Conservation (phyloP, 1,284 basidiomycete genomes). For the Fomitopsis schrenkii region DNA sequence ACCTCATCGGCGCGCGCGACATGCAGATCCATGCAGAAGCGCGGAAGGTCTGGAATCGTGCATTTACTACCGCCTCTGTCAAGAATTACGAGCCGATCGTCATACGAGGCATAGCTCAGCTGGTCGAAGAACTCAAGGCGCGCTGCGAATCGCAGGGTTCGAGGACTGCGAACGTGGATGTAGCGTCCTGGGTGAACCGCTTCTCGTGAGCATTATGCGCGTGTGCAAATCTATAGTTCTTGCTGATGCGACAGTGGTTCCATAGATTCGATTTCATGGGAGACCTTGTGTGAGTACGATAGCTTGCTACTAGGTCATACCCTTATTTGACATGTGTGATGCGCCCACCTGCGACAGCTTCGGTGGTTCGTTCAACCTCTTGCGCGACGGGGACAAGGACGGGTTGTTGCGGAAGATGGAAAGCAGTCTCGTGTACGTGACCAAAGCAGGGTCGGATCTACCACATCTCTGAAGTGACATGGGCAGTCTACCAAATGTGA, state of each 20-base stretch:
- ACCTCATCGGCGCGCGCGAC: slow-evolving; percentile 22
- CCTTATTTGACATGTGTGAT: too few relatives aligned
- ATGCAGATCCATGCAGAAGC: slow-evolving; percentile 38
- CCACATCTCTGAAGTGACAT: slow-evolving; percentile 39
- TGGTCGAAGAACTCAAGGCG: slow-evolving; percentile 32
- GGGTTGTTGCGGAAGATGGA: slow-evolving; percentile 14
- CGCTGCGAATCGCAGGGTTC: neutral
- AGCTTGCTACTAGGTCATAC: neutral
- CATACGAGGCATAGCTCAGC: slow-evolving; percentile 31
- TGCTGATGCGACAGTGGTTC: neutral
- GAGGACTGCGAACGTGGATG: slow-evolving; percentile 31
- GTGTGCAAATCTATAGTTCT: neutral
- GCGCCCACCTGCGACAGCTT: slow-evolving; percentile 12
- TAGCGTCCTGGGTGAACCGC: slow-evolving; percentile 43
- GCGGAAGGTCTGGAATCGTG: slow-evolving; percentile 51
- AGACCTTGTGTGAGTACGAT: slow-evolving; percentile 47
- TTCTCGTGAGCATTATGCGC: slow-evolving; percentile 37
- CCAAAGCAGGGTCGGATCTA: slow-evolving; percentile 29
- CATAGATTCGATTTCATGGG: slow-evolving; percentile 57
- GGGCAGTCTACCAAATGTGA: slow-evolving; percentile 21
- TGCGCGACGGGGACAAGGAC: slow-evolving; percentile 19
- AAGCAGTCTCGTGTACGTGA: neutral
- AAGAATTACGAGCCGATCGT: slow-evolving; percentile 49
- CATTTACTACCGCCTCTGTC: slow-evolving; percentile 43
- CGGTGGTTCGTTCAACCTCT: slow-evolving; percentile 25